phyloP scores from a whole-genome alignment of 1,284 basidiomycete species.

The Naganishia sp. region DNA sequence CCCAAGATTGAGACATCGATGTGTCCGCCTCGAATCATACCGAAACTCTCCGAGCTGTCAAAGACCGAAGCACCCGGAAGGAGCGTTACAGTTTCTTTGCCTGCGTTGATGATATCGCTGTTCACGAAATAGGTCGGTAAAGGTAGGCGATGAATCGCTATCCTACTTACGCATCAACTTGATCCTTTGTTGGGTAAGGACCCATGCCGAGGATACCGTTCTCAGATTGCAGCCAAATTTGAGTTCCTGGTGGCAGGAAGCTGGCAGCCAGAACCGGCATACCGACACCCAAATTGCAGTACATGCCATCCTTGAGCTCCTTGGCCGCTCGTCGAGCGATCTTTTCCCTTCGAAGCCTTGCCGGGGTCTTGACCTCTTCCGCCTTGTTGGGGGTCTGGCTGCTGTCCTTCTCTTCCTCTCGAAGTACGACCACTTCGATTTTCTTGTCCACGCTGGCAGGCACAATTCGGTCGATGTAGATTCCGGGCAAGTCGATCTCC shows the following conservation, averaged over 20 bases:
- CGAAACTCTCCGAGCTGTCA: slow-evolving; percentile 64
- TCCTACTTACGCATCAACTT: slow-evolving; percentile 80
- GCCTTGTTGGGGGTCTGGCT: slow-evolving; percentile 35
- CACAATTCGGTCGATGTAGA: slow-evolving; percentile 86
- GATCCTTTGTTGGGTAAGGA: slow-evolving; percentile 80
- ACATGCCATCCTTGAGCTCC: slow-evolving; percentile 87
- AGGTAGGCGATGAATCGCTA: not conserved
- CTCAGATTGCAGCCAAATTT: slow-evolving; percentile 90
- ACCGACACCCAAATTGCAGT: slow-evolving; percentile 71
- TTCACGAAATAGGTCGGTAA: not conserved
- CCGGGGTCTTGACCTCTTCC: slow-evolving; percentile 56
- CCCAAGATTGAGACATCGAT: slow-evolving; percentile 88
- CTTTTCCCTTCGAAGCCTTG: slow-evolving; percentile 60
- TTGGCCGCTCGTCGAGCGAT: slow-evolving; percentile 79
- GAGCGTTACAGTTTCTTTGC: slow-evolving; percentile 92
- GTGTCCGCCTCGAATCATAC: slow-evolving; percentile 95
- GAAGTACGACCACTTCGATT: slow-evolving; percentile 70
- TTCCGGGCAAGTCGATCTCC: slow-evolving; percentile 75
- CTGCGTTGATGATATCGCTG: slow-evolving; percentile 90
- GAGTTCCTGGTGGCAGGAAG: slow-evolving; percentile 73
- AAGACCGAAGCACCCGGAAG: slow-evolving; percentile 90
- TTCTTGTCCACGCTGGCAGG: slow-evolving; percentile 73
- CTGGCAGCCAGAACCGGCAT: slow-evolving; percentile 94
- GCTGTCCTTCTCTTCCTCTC: slow-evolving; percentile 40
- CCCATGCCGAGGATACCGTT: slow-evolving; percentile 96